Evolutionary conservation across 768 basidiomycete genomes (phyloP).

Genomic region (Hemileccinum impolitum): DNA sequence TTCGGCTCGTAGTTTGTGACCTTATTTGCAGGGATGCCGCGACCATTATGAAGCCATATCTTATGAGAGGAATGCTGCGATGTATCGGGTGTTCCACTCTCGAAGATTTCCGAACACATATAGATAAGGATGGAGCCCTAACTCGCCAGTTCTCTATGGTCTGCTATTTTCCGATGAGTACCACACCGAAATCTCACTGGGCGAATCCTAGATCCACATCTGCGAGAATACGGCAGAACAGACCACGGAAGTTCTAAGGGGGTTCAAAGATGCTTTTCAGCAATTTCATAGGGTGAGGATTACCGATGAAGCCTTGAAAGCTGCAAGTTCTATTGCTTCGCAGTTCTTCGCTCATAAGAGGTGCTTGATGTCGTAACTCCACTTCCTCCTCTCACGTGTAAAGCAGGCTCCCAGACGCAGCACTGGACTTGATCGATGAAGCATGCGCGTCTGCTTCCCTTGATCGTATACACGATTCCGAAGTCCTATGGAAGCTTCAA

Average conservation of each 20-base stretch:
- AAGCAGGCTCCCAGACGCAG: conserved; percentile 5
- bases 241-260: conserved; percentile 2
- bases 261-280: background rate
- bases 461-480: background rate
- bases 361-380: background rate
- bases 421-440: conserved; percentile 6
- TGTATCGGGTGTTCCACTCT: conserved; percentile 8
- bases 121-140: conserved; percentile 9
- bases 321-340: background rate
- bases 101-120: conserved; percentile 4
- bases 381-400: background rate
- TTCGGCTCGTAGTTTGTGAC: too few relatives aligned
- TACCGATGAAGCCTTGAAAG: conserved; percentile 3
- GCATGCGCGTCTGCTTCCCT: conserved; percentile 1
- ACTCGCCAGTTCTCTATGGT: conserved; percentile 6
- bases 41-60: conserved; percentile 7
- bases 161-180: background rate
- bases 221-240: conserved; percentile 1
- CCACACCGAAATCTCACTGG: background rate
- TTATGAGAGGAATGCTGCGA: conserved; percentile 3
- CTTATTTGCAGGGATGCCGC: conserved; percentile 4
- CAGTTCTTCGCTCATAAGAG: conserved; percentile 9
- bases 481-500: conserved; percentile 3
- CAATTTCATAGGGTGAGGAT: conserved; percentile 3
- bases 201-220: background rate